A percentile compares a stretch with the other conserved stretches of the same genome.
These are phyloP conservation scores for Erysiphe pulchra DNA, from an alignment of 2,329 filamentous ascomycete species.

Conservation along the genomic window DNA sequence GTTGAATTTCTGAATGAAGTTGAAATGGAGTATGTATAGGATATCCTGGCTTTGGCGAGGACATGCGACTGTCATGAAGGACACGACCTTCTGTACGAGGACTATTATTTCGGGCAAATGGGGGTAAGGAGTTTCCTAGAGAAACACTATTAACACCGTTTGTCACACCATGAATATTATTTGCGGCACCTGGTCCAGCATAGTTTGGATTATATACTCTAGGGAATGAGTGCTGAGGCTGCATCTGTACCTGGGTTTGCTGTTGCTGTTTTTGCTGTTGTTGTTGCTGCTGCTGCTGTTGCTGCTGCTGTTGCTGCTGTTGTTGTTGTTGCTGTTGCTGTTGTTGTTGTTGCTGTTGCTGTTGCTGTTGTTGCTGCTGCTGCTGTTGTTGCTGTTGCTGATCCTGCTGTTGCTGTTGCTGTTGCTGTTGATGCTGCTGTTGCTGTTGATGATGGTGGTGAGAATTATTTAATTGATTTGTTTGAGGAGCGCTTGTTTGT, in stretches of 20 bases:
- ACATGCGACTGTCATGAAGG: slow-evolving; percentile 58
- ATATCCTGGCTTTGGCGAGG: slow-evolving; percentile 77
- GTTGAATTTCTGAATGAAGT: slow-evolving; percentile 54
- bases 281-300: too few relatives aligned
- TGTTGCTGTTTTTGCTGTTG: slow-evolving; percentile 18
- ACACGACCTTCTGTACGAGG: slow-evolving; percentile 65
- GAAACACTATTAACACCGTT: slow-evolving; percentile 11
- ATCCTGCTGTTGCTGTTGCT: too few relatives aligned
- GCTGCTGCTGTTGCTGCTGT: too few relatives aligned
- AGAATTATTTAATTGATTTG: slow-evolving; percentile 20
- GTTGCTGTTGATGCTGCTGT: too few relatives aligned
- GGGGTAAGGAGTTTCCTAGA: slow-evolving; percentile 23
- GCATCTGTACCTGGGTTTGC: slow-evolving; percentile 11
- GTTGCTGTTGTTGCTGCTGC: too few relatives aligned
- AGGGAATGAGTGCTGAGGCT: slow-evolving; percentile 19
- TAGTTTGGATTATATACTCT: slow-evolving; percentile 35
- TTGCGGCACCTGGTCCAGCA: slow-evolving; percentile 21
- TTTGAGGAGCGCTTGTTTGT: slow-evolving; percentile 24
- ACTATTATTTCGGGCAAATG: slow-evolving; percentile 50
- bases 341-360: slow-evolving; percentile 20
- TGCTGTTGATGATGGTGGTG: slow-evolving; percentile 18
- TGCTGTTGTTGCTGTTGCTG: too few relatives aligned
- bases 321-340: slow-evolving; percentile 14
- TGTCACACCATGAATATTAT: slow-evolving; percentile 19
- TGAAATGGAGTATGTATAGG: slow-evolving; percentile 22